These are phyloP conservation scores for Oropetium thomaeum DNA, from an alignment of 176 grass and related monocot species.

Conservation along the genomic window DNA sequence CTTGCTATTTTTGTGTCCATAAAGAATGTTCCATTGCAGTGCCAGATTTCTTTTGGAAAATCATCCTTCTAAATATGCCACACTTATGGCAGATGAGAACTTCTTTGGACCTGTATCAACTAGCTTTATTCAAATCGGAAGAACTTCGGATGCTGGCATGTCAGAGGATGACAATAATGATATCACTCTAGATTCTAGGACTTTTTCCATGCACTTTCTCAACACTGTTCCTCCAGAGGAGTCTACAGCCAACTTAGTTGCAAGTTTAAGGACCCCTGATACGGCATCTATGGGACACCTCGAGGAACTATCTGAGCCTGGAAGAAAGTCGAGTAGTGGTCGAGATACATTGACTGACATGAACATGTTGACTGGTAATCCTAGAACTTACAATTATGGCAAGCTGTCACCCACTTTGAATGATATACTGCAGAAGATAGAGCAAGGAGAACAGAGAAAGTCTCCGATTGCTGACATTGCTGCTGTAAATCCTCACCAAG, in stretches of 20 bases:
- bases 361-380: conserved; percentile 48
- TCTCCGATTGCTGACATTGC: conserved; percentile 22
- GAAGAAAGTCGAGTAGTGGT: conserved; percentile 32
- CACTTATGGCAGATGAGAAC: conserved; percentile 69
- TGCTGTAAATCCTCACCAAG: conserved; percentile 21
- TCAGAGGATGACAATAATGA: conserved; percentile 79
- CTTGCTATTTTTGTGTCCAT: not conserved
- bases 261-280: conserved; percentile 53
- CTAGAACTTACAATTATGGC: conserved; percentile 40
- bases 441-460: conserved; percentile 23
- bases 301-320: conserved; percentile 40
- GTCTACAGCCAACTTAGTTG: conserved; percentile 52
- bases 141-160: conserved; percentile 70
- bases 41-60: not conserved
- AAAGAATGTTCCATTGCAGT: conserved; percentile 7
- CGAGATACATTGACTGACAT: conserved; percentile 46
- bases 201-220: conserved; percentile 77
- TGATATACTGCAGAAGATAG: conserved; percentile 51
- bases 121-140: conserved; percentile 73
- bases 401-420: conserved; percentile 54
- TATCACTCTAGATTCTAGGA: conserved; percentile 85
- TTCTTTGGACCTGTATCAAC: conserved; percentile 87
- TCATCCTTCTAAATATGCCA: conserved; percentile 8
- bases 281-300: conserved; percentile 3
- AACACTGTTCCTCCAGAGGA: conserved; percentile 59